Evolutionary conservation across 495 filamentous ascomycete genomes (phyloP).

Genomic region (Penicillium psychrofluorescens): DNA sequence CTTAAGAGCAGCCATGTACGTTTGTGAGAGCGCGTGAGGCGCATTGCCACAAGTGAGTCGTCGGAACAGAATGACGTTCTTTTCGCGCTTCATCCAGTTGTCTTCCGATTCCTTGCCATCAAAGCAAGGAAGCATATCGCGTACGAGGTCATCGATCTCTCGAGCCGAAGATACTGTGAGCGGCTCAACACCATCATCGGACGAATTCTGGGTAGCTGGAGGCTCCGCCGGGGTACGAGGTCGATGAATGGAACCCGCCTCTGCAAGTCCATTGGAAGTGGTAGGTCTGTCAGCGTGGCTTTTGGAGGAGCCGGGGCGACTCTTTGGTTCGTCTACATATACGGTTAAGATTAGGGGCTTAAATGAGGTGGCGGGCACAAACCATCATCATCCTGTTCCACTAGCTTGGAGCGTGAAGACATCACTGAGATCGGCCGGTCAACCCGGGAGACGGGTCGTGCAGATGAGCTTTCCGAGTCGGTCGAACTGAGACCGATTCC

Average conservation of each 20-base stretch:
- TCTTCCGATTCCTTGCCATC: constrained; percentile 85
- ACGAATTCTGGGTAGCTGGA: constrained; percentile 2
- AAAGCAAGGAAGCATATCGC: constrained; percentile 71
- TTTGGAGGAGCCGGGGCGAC: constrained; percentile 13
- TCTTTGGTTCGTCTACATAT: constrained; percentile 3
- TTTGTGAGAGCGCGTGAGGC: constrained; percentile 62
- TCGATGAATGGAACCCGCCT: constrained; percentile 7
- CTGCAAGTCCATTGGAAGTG: constrained; percentile 6
- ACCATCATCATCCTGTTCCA: constrained; percentile 19
- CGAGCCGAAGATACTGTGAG: constrained; percentile 70
- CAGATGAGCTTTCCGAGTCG: constrained; percentile 16
- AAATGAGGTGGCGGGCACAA: constrained; percentile 1
- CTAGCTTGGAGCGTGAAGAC: constrained; percentile 18
- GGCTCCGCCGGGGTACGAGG: constrained; percentile 14
- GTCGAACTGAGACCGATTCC: constrained; percentile 50
- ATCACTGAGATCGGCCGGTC: constrained; percentile 29
- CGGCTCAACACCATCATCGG: constrained; percentile 65
- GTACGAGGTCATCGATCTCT: constrained; percentile 78
- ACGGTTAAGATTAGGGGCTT: too few relatives aligned
- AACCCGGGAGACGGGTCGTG: constrained; percentile 37
- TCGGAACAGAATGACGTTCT: constrained; percentile 66
- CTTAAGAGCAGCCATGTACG: constrained; percentile 63
- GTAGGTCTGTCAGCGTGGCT: constrained; percentile 13
- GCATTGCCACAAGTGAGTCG: constrained; percentile 79
- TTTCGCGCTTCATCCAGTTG: constrained; percentile 84